Percentiles rank a stretch among this genome's conserved stretches.
These are phyloP conservation scores for Asterionellopsis glacialis DNA, from an alignment of 108 stramenopile genomes.

Conservation along the genomic window DNA sequence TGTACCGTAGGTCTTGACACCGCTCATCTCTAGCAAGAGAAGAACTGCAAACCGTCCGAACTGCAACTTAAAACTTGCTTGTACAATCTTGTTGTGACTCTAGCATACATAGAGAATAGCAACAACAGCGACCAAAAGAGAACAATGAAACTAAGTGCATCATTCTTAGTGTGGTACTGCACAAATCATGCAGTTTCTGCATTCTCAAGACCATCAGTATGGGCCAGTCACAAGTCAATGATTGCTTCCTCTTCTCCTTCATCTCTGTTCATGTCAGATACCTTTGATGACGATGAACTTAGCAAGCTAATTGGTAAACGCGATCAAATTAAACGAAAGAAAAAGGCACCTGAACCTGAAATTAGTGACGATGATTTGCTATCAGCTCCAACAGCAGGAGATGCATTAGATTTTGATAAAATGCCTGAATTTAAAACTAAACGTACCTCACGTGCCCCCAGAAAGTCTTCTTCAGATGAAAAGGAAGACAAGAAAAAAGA, in stretches of 20 bases:
- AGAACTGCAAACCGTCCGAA: too few relatives aligned
- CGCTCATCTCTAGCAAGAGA: too few relatives aligned
- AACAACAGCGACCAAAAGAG: too few relatives aligned
- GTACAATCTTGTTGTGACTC: too few relatives aligned
- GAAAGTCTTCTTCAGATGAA: background rate
- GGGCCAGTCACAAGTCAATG: too few relatives aligned
- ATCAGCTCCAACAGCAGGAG: background rate
- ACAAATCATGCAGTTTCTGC: too few relatives aligned
- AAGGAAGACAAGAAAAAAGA: constrained; percentile 7
- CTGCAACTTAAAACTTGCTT: too few relatives aligned
- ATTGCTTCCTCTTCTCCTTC: background rate
- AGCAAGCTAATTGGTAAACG: constrained; percentile 44
- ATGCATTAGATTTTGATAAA: constrained; percentile 20
- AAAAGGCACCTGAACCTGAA: constrained; percentile 28
- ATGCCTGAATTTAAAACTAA: constrained; percentile 41
- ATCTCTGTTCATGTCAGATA: background rate
- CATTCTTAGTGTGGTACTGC: too few relatives aligned
- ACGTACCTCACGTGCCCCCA: constrained; percentile 15
- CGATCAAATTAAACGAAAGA: constrained; percentile 38
- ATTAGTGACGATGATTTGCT: background rate
- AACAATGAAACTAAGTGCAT: too few relatives aligned
- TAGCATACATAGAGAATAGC: too few relatives aligned
- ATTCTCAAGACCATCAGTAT: too few relatives aligned
- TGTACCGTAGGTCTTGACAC: too few relatives aligned
- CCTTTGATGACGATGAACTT: constrained; percentile 37